Evolutionary conservation across 2,329 filamentous ascomycete genomes (phyloP), one percentile per base, ranked within the genome.

Genomic region (Bretziella fagacearum): DNA sequence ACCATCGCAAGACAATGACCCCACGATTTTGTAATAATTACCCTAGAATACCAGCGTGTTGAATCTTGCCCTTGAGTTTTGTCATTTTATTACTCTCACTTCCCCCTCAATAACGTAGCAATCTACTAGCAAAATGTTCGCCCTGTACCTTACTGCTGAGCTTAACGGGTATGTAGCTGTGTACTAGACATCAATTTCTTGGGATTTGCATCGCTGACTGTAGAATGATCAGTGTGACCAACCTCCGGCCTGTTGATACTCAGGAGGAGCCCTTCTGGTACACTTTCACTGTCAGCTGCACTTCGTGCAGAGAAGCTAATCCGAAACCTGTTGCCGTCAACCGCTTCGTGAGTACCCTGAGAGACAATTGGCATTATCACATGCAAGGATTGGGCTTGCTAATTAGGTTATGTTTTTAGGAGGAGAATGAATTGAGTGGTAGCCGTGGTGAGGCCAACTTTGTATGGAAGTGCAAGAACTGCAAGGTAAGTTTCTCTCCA

Each of bases 381-480:
- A n/a, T n/a, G n/a, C n/a, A n/a, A n/a, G n/a, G n/a, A n/a, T n/a
- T n/a, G n/a, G n/a, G n/a, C n/a, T n/a, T n/a, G n/a, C n/a, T n/a
- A n/a, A n/a, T n/a, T n/a, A n/a, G n/a, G n/a, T n/a, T 36, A 17
- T 32, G 3, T 1, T n/a, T 45, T 2, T 52, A 94, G 85, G 89
- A 96, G 60, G 73, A 70, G 57, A 87, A 93, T 59, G 86, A 95
- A 54, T 78, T 95, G 62, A 91, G 84, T 53, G 87, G 87, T 29
- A 95, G 87, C 62, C 76, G 85, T 57, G 91, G 91, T 54, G 87
- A 96, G 63, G 91, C 91, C 52, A 96, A 96, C 63, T 98, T 98
- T 63, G 91, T 98, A n/a, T 98, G 91, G 89, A 87, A 79, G 62
- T 98, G 91, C 73, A 94, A 93, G 65, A 89, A 91, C 60, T 98